Conservation (phyloP, 768 basidiomycete species). For the Obba rivulosa region DNA sequence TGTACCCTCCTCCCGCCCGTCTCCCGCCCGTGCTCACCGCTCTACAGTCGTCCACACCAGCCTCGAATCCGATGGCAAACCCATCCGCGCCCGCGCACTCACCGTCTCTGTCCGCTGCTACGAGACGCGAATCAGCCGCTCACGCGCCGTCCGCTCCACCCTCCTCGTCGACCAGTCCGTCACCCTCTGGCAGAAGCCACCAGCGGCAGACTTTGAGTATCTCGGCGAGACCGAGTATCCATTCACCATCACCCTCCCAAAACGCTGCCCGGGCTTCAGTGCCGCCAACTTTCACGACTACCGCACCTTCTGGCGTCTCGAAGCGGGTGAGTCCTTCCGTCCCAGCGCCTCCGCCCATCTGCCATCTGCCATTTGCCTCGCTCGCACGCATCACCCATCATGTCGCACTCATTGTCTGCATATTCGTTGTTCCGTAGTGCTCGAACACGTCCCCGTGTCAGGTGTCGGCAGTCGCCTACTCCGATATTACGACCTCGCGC, state of each 20-base stretch:
- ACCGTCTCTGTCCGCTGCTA: constrained; percentile 79
- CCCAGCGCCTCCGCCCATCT: constrained; percentile 15
- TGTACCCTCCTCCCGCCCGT: constrained; percentile 20
- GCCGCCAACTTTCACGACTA: constrained; percentile 74
- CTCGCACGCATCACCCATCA: constrained; percentile 2
- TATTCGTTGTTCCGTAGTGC: constrained; percentile 37
- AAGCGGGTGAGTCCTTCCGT: constrained; percentile 54
- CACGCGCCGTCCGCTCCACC: constrained; percentile 48
- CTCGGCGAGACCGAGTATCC: constrained; percentile 64
- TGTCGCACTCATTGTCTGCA: constrained; percentile 3
- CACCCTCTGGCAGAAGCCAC: constrained; percentile 64
- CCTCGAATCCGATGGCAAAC: constrained; percentile 65
- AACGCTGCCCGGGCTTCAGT: constrained; percentile 57
- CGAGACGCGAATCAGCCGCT: constrained; percentile 64
- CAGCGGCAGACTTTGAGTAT: constrained; percentile 49
- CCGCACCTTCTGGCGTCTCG: constrained; percentile 76
- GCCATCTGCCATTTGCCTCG: constrained; percentile 4
- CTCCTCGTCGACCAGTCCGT: constrained; percentile 63
- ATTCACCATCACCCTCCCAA: constrained; percentile 67
- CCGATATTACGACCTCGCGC: constrained; percentile 65
- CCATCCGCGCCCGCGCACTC: constrained; percentile 60
- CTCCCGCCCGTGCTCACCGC: constrained; percentile 4
- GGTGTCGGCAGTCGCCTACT: constrained; percentile 62
- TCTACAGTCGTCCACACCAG: constrained; percentile 62
- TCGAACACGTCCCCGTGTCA: constrained; percentile 59